A percentile compares a stretch with the other conserved stretches of the same genome.
phyloP scores from a whole-genome alignment of 306 rosid genomes.

The Cucurbita ficifolia region DNA sequence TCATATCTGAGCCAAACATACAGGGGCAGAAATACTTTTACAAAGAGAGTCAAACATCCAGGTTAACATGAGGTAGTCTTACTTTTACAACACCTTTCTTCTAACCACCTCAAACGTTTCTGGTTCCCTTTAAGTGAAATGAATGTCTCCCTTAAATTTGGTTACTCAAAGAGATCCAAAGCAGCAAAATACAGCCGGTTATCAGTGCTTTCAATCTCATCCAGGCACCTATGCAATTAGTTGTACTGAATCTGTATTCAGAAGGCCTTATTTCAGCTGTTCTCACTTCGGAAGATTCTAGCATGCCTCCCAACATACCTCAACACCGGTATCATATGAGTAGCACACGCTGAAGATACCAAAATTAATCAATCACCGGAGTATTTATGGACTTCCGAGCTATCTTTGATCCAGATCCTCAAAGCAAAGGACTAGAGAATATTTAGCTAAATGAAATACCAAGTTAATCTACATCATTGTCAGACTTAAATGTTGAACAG shows the following conservation, averaged over 20 bases:
- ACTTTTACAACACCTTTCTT: constrained; percentile 35
- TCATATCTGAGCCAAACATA: neutral
- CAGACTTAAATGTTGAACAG: neutral
- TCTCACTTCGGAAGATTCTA: constrained; percentile 45
- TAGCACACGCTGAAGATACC: neutral
- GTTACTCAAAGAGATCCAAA: constrained; percentile 59
- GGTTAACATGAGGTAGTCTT: neutral
- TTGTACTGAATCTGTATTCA: constrained; percentile 48
- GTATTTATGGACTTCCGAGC: neutral
- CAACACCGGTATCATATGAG: neutral
- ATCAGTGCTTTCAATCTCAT: constrained; percentile 50
- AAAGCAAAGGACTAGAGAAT: neutral
- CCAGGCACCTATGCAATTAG: constrained; percentile 65
- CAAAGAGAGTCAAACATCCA: neutral
- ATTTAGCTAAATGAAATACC: neutral
- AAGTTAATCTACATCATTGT: neutral
- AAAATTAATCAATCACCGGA: neutral
- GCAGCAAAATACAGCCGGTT: constrained; percentile 48
- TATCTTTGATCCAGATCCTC: neutral
- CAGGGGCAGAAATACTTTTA: neutral
- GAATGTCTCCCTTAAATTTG: constrained; percentile 59
- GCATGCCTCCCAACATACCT: constrained; percentile 1
- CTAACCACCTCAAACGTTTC: constrained; percentile 49
- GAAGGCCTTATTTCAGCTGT: constrained; percentile 14
- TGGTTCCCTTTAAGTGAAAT: constrained; percentile 40